Evolutionary conservation across 345 rosid species (phyloP), one percentile per base, ranked within the genome.

Genomic region (Rubroshorea leprosula): DNA sequence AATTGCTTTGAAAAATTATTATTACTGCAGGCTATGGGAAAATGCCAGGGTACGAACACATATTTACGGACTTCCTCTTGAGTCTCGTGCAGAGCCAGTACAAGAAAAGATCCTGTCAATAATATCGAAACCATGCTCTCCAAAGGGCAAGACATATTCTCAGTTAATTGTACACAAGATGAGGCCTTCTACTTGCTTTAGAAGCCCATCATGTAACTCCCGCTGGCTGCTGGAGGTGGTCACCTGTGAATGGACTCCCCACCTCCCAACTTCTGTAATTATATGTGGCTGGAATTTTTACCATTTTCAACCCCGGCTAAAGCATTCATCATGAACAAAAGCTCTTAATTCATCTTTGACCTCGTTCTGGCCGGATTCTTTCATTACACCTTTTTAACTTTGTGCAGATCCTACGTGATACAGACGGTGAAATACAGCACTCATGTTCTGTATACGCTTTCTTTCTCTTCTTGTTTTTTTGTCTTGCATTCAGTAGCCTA

Each of bases 41-140:
- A 69, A 83, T 89, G 96, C 96, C 90, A 6, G 93, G 64, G 55
- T 81, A 85, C 51, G 96, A 89, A 62, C 81, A 85, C 44, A 78
- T 85, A 63, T 83, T 89, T 60, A 83, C 89, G 5, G 93, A 89
- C 69, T 85, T 85, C 72, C 71, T 89, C 29, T 58, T 81, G 79
- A 80, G 80, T 79, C 73, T 85, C 57, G 80, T 67, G 19, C 81
- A 74, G 60, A 80, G 80, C 60, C 75, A 61, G 47, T 78, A 65
- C 65, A 78, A 78, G 78, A 80, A 70, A 65, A 60, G 53, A 57
- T 57, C 59, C 16, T 41, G 55, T 63, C 61, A 65, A 60, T 0
- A 55, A 66, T 46, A 46, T 6, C 6, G 25, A 23, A 60, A 1
- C 24, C 44, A n/a, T 24, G 46, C n/a, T 11, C 26, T 31, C 46